Evolutionary conservation across 1,284 basidiomycete species (phyloP).

Genomic region (Naganishia cerealis): DNA sequence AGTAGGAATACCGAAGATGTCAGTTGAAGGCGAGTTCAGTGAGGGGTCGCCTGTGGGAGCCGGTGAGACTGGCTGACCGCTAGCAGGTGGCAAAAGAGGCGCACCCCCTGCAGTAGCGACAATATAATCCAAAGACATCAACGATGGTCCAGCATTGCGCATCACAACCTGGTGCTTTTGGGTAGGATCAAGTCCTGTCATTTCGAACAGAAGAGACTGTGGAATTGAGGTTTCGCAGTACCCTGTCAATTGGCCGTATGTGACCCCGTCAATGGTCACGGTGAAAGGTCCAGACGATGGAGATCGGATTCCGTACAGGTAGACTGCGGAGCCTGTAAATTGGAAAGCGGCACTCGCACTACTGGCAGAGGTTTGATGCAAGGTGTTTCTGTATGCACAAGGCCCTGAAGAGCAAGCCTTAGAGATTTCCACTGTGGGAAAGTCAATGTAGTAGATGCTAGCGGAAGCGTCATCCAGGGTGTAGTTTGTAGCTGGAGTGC

Average conservation of each 20-base stretch:
- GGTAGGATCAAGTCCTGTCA: conserved; percentile 6
- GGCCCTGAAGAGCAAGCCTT: not conserved
- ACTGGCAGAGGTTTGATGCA: conserved; percentile 11
- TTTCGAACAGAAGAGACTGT: conserved; percentile 11
- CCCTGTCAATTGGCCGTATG: conserved; percentile 9
- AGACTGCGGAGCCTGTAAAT: conserved; percentile 9
- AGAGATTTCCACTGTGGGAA: not conserved
- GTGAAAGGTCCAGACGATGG: conserved; percentile 11
- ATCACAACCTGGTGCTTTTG: conserved; percentile 19
- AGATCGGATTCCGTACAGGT: conserved; percentile 12
- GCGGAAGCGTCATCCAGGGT: conserved; percentile 19
- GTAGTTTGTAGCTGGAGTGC: conserved; percentile 3
- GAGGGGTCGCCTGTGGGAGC: not conserved
- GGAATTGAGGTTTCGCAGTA: conserved; percentile 15
- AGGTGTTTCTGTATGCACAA: conserved; percentile 20
- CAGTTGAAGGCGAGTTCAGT: not conserved
- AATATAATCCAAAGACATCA: conserved; percentile 18
- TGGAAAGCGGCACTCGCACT: conserved; percentile 20
- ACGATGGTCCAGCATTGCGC: conserved; percentile 5
- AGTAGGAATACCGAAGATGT: conserved; percentile 11
- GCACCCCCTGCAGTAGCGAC: conserved; percentile 6
- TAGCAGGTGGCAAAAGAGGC: not conserved
- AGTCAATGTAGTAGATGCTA: conserved; percentile 25
- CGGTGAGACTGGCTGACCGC: not conserved
- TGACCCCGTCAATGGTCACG: conserved; percentile 11